Base-by-base conservation (phyloP, 768 basidiomycete genomes). In the Baorangia bicolor region DNA sequence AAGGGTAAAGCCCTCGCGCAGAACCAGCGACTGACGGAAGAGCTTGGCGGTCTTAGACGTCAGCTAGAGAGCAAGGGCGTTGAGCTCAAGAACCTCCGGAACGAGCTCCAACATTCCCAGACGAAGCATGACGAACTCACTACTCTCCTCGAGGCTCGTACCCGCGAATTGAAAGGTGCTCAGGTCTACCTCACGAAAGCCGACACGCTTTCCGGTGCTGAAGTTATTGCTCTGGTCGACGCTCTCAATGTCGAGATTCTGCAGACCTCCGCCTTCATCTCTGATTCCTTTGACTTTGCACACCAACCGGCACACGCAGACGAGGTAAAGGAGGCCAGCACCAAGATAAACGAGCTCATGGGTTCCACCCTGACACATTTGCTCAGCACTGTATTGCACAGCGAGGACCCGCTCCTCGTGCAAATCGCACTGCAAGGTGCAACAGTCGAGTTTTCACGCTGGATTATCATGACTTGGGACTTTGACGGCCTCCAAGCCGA, bases 241-340 rank as follows among this genome's bases (percentile, higher is more conserved):
- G 65, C 69, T 0, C 62, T 82, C 54, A 82, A 83, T 57, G 65
- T 69, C 23, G 81, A 83, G 59, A 78, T 81, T 23, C 68, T 78
- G 37, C 81, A 83, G 55, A 68, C 70, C 13, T 64, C 76, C 4
- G 77, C 79, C 25, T 71, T 75, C 60, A 75, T 82, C 47, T 73
- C 78, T 0, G 79, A 81, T 30, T 64, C 69, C 27, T 73, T 64
- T 37, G 69, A 71, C 57, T 73, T 73, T 61, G 55, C 55, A 13
- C 70, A 70, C 31, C 55, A 57, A 16, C 61, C 46, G 0, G 57
- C 40, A 1, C 56, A 62, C 35, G 51, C 49, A 3, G 64, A 62
- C 14, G 69, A 71, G 49, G 59, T 71, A 2, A 68, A 62, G 25
- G 71, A 71, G 48, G 70, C 69, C 7, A 59, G 61, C 60, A 18